Conservation (phyloP, 1,139 yeast genomes). For the Hansenula sp. region DNA sequence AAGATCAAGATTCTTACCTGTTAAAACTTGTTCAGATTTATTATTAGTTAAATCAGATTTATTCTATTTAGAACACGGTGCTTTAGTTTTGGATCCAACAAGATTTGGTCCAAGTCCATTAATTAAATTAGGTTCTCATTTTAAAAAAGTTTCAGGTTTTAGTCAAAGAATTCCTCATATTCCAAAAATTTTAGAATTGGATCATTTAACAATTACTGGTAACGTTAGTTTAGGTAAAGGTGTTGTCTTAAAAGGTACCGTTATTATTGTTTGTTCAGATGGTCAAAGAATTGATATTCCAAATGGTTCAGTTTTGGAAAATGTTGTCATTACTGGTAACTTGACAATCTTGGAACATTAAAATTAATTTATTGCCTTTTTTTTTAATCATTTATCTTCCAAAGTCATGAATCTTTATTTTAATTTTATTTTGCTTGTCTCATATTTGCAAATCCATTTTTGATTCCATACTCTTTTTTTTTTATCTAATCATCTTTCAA, state of each 20-base stretch:
- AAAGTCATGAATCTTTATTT: too few species aligned
- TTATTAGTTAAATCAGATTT: conserved; percentile 94
- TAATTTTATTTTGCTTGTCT: too few species aligned
- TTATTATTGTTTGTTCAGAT: conserved; percentile 94
- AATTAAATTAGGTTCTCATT: conserved; percentile 93
- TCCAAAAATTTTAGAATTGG: conserved; percentile 94
- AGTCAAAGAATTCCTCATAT: conserved; percentile 89
- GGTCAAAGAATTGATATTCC: conserved; percentile 97
- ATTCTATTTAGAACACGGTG: conserved; percentile 88
- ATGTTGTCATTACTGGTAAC: conserved; percentile 96
- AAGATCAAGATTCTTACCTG: conserved; percentile 96
- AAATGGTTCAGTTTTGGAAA: conserved; percentile 89
- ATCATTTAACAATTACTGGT: conserved; percentile 96
- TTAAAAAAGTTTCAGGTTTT: conserved; percentile 91
- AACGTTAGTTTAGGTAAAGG: conserved; percentile 88
- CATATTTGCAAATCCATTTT: neutral
- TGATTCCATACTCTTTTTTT: too few species aligned
- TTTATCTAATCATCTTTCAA: too few species aligned
- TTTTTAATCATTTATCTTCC: neutral
- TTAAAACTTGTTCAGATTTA: conserved; percentile 93
- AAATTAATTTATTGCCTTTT: neutral
- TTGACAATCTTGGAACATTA: conserved; percentile 92
- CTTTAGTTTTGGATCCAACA: conserved; percentile 74
- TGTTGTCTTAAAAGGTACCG: conserved; percentile 93
- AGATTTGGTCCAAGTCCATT: conserved; percentile 94